Conservation (phyloP, 345 rosid genomes). For the Viola odorata region DNA sequence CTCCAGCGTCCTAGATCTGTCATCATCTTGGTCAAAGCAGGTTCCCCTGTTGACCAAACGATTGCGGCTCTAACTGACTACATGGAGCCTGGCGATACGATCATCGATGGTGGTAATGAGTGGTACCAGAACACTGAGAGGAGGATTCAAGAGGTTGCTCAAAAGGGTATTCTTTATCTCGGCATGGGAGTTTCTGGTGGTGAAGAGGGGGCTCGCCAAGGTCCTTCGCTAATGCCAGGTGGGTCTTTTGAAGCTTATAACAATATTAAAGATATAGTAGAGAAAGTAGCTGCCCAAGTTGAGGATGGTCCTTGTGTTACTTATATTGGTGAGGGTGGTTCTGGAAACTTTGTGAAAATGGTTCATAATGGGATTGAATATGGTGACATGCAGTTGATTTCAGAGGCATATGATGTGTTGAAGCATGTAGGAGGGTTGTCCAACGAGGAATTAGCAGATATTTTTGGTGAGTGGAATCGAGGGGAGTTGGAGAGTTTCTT, state of each 20-base stretch:
- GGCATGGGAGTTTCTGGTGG: slow-evolving; percentile 99
- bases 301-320: slow-evolving; percentile 99
- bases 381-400: slow-evolving; percentile 97
- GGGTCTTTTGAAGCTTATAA: slow-evolving; percentile 74
- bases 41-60: slow-evolving; percentile 89
- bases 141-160: slow-evolving; percentile 52
- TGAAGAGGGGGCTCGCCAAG: slow-evolving; percentile 89
- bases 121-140: slow-evolving; percentile 95
- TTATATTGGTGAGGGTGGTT: slow-evolving; percentile 89
- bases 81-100: slow-evolving; percentile 78
- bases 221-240: slow-evolving; percentile 96
- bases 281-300: slow-evolving; percentile 88
- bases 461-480: slow-evolving; percentile 67
- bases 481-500: slow-evolving; percentile 92
- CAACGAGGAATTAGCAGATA: slow-evolving; percentile 63
- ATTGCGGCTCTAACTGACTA: slow-evolving; percentile 67
- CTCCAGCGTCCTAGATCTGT: slow-evolving; percentile 82
- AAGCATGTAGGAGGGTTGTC: slow-evolving; percentile 76
- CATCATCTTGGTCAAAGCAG: slow-evolving; percentile 92
- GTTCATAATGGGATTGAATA: slow-evolving; percentile 98
- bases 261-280: slow-evolving; percentile 58
- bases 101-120: slow-evolving; percentile 96
- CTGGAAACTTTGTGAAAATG: slow-evolving; percentile 98
- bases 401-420: slow-evolving; percentile 91
- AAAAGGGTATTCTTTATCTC: slow-evolving; percentile 62